Evolutionary conservation across 2,329 filamentous ascomycete species (phyloP), one percentile per base, ranked within the genome.

Genomic region (Apiospora saccharicola): DNA sequence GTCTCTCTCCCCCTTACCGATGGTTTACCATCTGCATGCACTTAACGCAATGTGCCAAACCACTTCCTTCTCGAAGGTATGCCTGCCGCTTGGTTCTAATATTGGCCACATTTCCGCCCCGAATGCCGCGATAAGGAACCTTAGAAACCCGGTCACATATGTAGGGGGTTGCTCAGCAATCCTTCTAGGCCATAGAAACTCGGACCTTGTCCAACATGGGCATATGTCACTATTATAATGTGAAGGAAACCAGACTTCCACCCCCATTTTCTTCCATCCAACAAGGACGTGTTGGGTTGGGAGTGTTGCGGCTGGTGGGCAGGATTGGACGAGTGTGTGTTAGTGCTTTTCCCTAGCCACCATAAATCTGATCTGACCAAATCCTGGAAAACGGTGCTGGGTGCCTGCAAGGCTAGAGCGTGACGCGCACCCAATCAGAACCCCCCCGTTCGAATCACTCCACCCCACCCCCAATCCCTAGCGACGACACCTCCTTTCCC

Each of bases 401-500:
- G 37, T 47, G 44, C 44, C n/a, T 51, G 53, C 53, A 64, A 64
- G 53, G 53, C 53, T 68, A 44, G 30, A 47, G n/a, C 67, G 67
- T 44, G 67, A 47, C 49, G 41, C 75, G 73, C 53, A 64, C 22
- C 53, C 53, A 64, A 64, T 64, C 8, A 64, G 19, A 37, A 8
- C 30, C 16, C 30, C 30, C 19, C 30, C 30, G n/a, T 37, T 7
- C n/a, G 19, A 37, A 64, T 64, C 53, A 64, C 53, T 10, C 53
- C 53, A 64, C 53, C 53, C 53, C 30, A 37, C 30, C 53, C 34
- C 53, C 53, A 64, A 37, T 64, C 30, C 53, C 53, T 64, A 41
- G 74, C 78, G 74, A 79, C 79, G 76, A 79, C 79, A 78, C 76
- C 74, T 77, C 75, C 75, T 67, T 68, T 73, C 70, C 73, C 70